Evolutionary conservation across 148 eudicot genomes (phyloP).

Genomic region (Cornus florida): DNA sequence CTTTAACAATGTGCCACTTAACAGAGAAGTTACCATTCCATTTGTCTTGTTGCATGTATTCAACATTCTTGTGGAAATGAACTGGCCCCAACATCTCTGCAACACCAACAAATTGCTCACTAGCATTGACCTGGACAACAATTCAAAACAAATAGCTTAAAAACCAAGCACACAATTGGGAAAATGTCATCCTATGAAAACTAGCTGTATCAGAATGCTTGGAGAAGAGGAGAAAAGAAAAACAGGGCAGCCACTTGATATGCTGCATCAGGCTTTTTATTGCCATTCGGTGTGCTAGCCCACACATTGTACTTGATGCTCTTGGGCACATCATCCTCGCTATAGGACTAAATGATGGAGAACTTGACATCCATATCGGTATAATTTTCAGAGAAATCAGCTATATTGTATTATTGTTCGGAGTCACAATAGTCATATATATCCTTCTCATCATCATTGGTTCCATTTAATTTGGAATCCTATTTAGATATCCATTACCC

Average conservation of each 20-base stretch:
- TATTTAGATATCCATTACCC: slow-evolving; percentile 45
- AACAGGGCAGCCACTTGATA: slow-evolving; percentile 59
- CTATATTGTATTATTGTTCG: slow-evolving; percentile 48
- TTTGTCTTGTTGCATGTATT: slow-evolving; percentile 90
- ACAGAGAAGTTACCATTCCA: slow-evolving; percentile 79
- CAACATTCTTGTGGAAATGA: slow-evolving; percentile 69
- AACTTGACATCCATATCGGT: slow-evolving; percentile 66
- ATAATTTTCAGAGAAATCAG: slow-evolving; percentile 60
- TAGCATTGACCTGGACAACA: slow-evolving; percentile 58
- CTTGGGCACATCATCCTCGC: slow-evolving; percentile 84
- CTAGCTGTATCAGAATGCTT: slow-evolving; percentile 12
- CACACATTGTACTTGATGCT: slow-evolving; percentile 75
- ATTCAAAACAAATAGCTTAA: not conserved
- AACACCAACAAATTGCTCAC: slow-evolving; percentile 85
- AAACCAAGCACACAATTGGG: not conserved
- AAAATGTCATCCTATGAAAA: not conserved
- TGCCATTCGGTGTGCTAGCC: slow-evolving; percentile 88
- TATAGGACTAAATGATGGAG: slow-evolving; percentile 71
- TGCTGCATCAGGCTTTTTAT: slow-evolving; percentile 80
- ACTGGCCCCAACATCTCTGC: slow-evolving; percentile 81
- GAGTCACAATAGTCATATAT: not conserved
- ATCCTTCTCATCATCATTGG: not conserved
- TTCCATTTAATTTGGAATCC: slow-evolving; percentile 21
- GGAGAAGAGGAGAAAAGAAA: slow-evolving; percentile 76
- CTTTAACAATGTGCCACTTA: slow-evolving; percentile 88